phyloP scores from a whole-genome alignment of 176 grass and related monocot genomes.

The Oryza glaberrima region DNA sequence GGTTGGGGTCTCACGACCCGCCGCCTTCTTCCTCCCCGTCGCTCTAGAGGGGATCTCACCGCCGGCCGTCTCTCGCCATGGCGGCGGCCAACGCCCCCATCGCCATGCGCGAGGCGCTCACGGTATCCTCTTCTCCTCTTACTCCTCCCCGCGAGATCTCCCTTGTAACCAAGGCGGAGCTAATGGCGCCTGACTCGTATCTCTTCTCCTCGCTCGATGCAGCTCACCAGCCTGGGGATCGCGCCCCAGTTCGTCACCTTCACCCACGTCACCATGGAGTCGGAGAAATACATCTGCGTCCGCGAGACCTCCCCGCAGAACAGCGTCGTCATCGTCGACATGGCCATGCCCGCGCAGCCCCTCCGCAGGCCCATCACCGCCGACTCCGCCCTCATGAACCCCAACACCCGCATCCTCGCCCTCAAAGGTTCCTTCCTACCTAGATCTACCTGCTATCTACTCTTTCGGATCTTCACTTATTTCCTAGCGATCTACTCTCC shows the following conservation, averaged over 20 bases:
- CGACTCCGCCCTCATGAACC: constrained; percentile 98
- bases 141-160: background rate
- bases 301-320: constrained; percentile 98
- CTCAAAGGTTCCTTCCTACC: constrained; percentile 70
- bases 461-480: background rate
- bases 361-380: constrained; percentile 94
- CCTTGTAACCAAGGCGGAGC: background rate
- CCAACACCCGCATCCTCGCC: constrained; percentile 89
- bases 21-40: background rate
- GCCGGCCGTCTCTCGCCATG: constrained; percentile 58
- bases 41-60: background rate
- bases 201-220: background rate
- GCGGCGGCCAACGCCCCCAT: constrained; percentile 96
- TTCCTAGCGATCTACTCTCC: background rate
- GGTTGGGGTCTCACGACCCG: too few species aligned
- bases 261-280: constrained; percentile 99
- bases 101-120: constrained; percentile 92
- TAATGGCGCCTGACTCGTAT: background rate
- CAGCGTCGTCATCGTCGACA: constrained; percentile 96
- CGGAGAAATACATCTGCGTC: constrained; percentile 97
- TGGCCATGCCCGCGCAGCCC: constrained; percentile 94
- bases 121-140: constrained; percentile 41
- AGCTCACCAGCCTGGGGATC: constrained; percentile 94
- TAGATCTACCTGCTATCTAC: constrained; percentile 12
- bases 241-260: constrained; percentile 98